Evolutionary conservation across 495 filamentous ascomycete species (phyloP).

Genomic region (Penicillium goetzii): DNA sequence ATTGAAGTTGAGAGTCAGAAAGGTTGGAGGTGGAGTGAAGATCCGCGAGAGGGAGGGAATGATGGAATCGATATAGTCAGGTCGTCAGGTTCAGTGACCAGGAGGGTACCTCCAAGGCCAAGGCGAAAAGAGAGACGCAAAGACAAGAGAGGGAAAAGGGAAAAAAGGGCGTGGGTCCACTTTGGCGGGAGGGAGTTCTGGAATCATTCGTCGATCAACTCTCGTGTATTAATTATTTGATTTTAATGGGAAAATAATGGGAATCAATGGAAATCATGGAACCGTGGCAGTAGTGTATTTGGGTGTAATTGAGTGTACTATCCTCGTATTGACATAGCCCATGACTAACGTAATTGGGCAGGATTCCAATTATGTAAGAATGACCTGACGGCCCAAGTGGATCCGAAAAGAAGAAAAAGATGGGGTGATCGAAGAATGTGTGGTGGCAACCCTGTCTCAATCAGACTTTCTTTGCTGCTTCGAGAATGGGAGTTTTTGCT

Average conservation of each 20-base stretch:
- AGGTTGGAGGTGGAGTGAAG: conserved; percentile 4
- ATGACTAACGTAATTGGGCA: not conserved
- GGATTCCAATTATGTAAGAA: not conserved
- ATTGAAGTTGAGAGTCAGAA: not conserved
- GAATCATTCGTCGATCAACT: conserved; percentile 30
- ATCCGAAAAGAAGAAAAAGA: not conserved
- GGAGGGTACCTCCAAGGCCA: not conserved
- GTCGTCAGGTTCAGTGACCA: not conserved
- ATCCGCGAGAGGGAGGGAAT: conserved; percentile 9
- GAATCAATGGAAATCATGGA: not conserved
- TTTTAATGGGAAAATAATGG: not conserved
- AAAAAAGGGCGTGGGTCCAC: conserved; percentile 8
- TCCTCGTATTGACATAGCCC: not conserved
- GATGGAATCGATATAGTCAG: conserved; percentile 15
- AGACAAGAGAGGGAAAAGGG: conserved; percentile 7
- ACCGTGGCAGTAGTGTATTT: not conserved
- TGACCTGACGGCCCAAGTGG: conserved; percentile 4
- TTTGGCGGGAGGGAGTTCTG: conserved; percentile 20
- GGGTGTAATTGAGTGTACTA: not conserved
- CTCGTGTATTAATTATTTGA: not conserved
- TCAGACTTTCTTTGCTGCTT: not conserved
- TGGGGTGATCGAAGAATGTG: not conserved
- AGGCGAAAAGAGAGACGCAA: not conserved
- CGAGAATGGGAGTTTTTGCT: not conserved
- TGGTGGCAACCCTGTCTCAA: not conserved